Base-by-base conservation (phyloP, 164 flowering plant species). In the Aristolochia contorta region DNA sequence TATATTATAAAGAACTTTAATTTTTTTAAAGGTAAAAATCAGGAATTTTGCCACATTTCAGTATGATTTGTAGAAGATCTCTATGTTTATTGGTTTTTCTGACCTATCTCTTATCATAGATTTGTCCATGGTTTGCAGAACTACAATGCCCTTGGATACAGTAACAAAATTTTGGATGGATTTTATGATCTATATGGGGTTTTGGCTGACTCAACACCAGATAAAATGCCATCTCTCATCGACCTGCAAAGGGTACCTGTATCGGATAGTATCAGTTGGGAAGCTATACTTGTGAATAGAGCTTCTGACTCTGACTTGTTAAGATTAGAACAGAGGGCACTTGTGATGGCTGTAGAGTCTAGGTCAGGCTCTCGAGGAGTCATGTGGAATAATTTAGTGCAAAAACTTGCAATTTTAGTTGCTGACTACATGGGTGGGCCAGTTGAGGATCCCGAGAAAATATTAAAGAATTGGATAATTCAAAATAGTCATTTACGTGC, bases 121-220 rank as follows among this genome's bases (percentile, higher is more conserved):
- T 80, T 75, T 81, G 58, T 80, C 71, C 68, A 59, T 86, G 71
- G 74, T 80, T 79, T 73, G 67, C 97, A 89, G 98, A 89, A 83
- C 73, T 89, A 87, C 77, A 82, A 84, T 78, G 76, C 84, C 69
- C 90, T 93, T 63, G 67, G 84, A 77, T 93, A 86, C 66, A 97
- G 87, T 68, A 97, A 89, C 83, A 93, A 87, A 79, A 80, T 89
- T 63, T 58, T 89, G 79, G 98, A 93, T 77, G 98, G 98, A 41
- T 93, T 93, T 71, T 93, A 93, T 70, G 99, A 93, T 60, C 74
- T 93, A 20, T 88, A 86, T 73, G 99, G 95, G 57, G 67, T 86
- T 49, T 48, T 81, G 66, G 75, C 69, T 0, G 86, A 72, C 58
- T 75, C 86, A 50, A 68, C 77, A 55, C 78, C 87, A 27, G 84